phyloP scores from a whole-genome alignment of 2,329 filamentous ascomycete genomes.

The Cercospora zeina region DNA sequence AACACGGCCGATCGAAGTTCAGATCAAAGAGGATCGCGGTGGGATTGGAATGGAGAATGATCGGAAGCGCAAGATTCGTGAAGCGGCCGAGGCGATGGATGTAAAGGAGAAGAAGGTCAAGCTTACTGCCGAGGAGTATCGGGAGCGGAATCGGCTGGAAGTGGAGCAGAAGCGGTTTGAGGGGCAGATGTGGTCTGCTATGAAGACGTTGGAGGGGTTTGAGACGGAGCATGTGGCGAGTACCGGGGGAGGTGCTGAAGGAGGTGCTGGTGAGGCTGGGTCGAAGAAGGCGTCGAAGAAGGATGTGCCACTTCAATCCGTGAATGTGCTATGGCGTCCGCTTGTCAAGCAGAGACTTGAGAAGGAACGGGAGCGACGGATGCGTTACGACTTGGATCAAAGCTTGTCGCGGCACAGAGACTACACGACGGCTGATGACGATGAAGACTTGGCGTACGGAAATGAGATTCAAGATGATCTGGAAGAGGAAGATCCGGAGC shows the following conservation, averaged over 20 bases:
- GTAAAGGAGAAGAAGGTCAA: slow-evolving; percentile 60
- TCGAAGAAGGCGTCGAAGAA: slow-evolving; percentile 5
- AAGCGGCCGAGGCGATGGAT: slow-evolving; percentile 57
- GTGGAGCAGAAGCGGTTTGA: slow-evolving; percentile 68
- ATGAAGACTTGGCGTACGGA: slow-evolving; percentile 69
- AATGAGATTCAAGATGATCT: slow-evolving; percentile 64
- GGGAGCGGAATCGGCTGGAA: slow-evolving; percentile 69
- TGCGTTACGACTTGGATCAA: slow-evolving; percentile 66
- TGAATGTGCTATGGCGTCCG: slow-evolving; percentile 76
- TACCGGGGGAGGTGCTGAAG: slow-evolving; percentile 15
- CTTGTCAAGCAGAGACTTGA: slow-evolving; percentile 69
- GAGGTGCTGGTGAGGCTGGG: slow-evolving; percentile 12
- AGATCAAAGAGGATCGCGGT: slow-evolving; percentile 73
- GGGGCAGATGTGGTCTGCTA: slow-evolving; percentile 70
- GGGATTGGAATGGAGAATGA: slow-evolving; percentile 84
- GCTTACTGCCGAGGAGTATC: slow-evolving; percentile 68
- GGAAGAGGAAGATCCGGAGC: slow-evolving; percentile 76
- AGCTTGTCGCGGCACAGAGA: slow-evolving; percentile 63
- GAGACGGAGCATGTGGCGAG: slow-evolving; percentile 54
- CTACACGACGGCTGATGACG: slow-evolving; percentile 68
- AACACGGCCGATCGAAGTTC: slow-evolving; percentile 73
- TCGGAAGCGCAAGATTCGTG: slow-evolving; percentile 67
- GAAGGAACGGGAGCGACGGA: slow-evolving; percentile 65
- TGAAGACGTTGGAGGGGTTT: slow-evolving; percentile 78
- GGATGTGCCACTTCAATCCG: slow-evolving; percentile 51